These are phyloP conservation scores for Choiromyces venosus DNA, from an alignment of 495 filamentous ascomycete species.

Conservation along the genomic window DNA sequence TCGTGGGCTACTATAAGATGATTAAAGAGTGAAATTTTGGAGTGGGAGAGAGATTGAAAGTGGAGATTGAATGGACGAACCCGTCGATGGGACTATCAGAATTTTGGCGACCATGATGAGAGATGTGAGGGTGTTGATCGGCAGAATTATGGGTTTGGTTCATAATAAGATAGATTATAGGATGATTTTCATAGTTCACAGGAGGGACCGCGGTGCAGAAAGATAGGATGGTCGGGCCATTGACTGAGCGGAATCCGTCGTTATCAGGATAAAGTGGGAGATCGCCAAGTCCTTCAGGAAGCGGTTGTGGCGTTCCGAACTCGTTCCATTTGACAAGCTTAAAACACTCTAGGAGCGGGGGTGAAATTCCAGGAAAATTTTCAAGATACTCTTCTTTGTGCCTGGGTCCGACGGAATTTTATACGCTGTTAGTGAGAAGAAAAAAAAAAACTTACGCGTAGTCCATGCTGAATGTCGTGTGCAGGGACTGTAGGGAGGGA, in stretches of 20 bases:
- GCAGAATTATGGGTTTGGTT: too few relatives aligned
- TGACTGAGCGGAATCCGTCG: background rate
- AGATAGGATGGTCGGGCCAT: background rate
- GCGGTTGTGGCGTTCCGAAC: background rate
- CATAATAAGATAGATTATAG: background rate
- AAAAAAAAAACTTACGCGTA: background rate
- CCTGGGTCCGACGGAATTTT: too few relatives aligned
- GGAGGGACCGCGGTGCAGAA: background rate
- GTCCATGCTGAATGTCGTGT: background rate
- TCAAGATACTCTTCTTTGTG: too few relatives aligned
- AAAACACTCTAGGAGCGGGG: too few relatives aligned
- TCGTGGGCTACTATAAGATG: background rate
- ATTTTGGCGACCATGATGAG: background rate
- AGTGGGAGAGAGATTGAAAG: background rate
- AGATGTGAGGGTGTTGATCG: background rate
- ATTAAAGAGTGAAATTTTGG: background rate
- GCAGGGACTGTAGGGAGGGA: too few relatives aligned
- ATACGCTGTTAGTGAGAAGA: too few relatives aligned
- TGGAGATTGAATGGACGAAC: background rate
- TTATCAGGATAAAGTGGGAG: background rate
- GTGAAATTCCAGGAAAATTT: too few relatives aligned
- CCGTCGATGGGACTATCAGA: background rate
- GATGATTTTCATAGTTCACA: background rate
- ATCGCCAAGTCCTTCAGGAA: background rate
- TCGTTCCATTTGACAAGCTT: too few relatives aligned